Percentiles rank a stretch among this genome's conserved stretches.
phyloP scores from a whole-genome alignment of 2,329 filamentous ascomycete genomes.

The Myriangium duriaei region DNA sequence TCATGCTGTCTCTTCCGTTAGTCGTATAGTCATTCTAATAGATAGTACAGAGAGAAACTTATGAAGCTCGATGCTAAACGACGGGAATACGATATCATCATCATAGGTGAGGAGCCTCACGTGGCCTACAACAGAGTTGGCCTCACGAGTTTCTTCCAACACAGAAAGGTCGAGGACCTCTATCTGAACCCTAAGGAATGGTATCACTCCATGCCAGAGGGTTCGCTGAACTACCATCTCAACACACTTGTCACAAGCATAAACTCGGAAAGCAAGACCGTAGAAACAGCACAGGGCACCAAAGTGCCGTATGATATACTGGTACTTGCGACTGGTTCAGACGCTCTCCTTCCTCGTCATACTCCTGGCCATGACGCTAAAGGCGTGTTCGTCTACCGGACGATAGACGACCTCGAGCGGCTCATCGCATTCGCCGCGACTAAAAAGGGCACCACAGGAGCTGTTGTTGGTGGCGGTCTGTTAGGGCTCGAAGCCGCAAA shows the following conservation, averaged over 20 bases:
- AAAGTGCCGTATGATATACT: slow-evolving; percentile 65
- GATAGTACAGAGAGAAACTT: slow-evolving; percentile 61
- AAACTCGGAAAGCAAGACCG: slow-evolving; percentile 48
- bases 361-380: slow-evolving; percentile 68
- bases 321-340: slow-evolving; percentile 74
- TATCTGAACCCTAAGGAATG: slow-evolving; percentile 78
- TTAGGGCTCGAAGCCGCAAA: slow-evolving; percentile 82
- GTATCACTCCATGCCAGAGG: slow-evolving; percentile 56
- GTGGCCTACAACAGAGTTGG: slow-evolving; percentile 86
- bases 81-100: slow-evolving; percentile 66
- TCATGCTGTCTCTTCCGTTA: too few species aligned
- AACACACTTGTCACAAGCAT: slow-evolving; percentile 63
- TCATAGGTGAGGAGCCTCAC: slow-evolving; percentile 79
- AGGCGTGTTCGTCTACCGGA: slow-evolving; percentile 82
- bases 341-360: slow-evolving; percentile 60
- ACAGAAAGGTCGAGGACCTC: slow-evolving; percentile 72
- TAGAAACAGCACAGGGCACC: slow-evolving; percentile 58
- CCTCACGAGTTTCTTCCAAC: slow-evolving; percentile 77
- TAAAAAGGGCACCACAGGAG: slow-evolving; percentile 55
- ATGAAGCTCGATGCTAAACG: slow-evolving; percentile 68
- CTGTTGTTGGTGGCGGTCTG: slow-evolving; percentile 73
- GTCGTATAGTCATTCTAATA: too few species aligned
- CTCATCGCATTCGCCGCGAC: slow-evolving; percentile 61
- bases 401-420: slow-evolving; percentile 65
- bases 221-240: slow-evolving; percentile 60